phyloP scores from a whole-genome alignment of 148 eudicot species.

The Limonium bicolor region DNA sequence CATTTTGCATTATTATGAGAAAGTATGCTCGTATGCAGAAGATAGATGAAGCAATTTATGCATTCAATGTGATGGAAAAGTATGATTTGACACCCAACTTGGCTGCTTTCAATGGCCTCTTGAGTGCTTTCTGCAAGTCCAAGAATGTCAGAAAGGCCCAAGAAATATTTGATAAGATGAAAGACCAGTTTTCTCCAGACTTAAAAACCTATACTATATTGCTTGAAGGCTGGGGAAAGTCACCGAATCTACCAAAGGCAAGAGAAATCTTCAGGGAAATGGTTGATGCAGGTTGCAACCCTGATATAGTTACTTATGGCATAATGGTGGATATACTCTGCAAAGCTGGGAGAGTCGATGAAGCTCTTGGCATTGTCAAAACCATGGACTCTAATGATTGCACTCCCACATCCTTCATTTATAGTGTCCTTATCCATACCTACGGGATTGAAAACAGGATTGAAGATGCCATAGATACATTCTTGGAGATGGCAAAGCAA shows the following conservation, averaged over 20 bases:
- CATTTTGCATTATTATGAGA: slow-evolving; percentile 88
- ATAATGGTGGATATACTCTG: slow-evolving; percentile 84
- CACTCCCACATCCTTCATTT: slow-evolving; percentile 64
- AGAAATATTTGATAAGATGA: slow-evolving; percentile 76
- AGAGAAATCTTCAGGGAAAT: slow-evolving; percentile 61
- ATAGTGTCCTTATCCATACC: slow-evolving; percentile 67
- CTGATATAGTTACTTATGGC: slow-evolving; percentile 78
- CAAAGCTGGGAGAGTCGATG: slow-evolving; percentile 74
- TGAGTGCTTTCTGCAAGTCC: slow-evolving; percentile 86
- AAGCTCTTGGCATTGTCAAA: slow-evolving; percentile 50
- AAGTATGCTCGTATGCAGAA: slow-evolving; percentile 85
- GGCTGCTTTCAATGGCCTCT: slow-evolving; percentile 77
- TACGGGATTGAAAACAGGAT: slow-evolving; percentile 68
- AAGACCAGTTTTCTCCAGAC: slow-evolving; percentile 40
- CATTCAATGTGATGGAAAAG: slow-evolving; percentile 72
- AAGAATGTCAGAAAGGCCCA: slow-evolving; percentile 84
- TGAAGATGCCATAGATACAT: slow-evolving; percentile 71
- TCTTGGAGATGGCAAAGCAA: slow-evolving; percentile 68
- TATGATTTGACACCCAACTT: slow-evolving; percentile 45
- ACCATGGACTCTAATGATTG: slow-evolving; percentile 51
- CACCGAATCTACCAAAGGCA: slow-evolving; percentile 74
- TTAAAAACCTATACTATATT: slow-evolving; percentile 68
- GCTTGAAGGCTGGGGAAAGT: slow-evolving; percentile 86
- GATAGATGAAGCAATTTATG: slow-evolving; percentile 81
- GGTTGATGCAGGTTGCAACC: slow-evolving; percentile 47